Evolutionary conservation across 2,329 filamentous ascomycete species (phyloP).

Genomic region (Ampelomyces quisqualis): DNA sequence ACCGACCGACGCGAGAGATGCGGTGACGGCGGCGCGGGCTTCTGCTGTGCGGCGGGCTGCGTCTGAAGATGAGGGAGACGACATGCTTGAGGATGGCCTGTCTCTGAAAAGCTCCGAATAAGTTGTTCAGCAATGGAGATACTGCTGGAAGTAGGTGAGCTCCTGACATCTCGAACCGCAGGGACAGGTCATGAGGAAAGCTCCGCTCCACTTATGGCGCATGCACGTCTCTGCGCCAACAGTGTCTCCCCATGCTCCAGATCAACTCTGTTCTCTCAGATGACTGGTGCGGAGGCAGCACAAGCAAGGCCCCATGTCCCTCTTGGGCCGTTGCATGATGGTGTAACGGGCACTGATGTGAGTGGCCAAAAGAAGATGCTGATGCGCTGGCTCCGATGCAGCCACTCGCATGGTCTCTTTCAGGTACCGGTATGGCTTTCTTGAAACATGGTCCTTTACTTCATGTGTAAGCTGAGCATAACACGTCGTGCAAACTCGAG

Average conservation of each 20-base stretch:
- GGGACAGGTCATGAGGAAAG: constrained; percentile 1
- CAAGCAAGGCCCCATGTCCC: constrained; percentile 14
- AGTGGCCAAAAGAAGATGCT: constrained; percentile 19
- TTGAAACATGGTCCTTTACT: constrained; percentile 11
- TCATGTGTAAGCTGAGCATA: constrained; percentile 14
- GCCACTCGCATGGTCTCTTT: neutral
- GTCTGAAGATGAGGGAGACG: constrained; percentile 29
- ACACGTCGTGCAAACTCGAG: constrained; percentile 1
- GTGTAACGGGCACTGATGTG: constrained; percentile 26
- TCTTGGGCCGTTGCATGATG: constrained; percentile 16
- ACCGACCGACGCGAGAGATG: constrained; percentile 57
- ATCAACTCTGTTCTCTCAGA: neutral
- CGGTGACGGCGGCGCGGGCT: constrained; percentile 54
- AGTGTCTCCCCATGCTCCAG: constrained; percentile 5
- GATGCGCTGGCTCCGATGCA: neutral
- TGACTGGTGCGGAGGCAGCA: constrained; percentile 2
- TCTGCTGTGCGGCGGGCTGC: constrained; percentile 46
- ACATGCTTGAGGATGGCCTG: constrained; percentile 22
- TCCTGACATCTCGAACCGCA: neutral
- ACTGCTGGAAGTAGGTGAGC: neutral
- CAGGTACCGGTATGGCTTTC: too few relatives aligned
- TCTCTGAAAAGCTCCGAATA: too few relatives aligned
- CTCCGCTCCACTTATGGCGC: constrained; percentile 5
- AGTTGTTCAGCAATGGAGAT: too few relatives aligned
- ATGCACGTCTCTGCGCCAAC: constrained; percentile 4